phyloP scores from a whole-genome alignment of 805 yeast genomes.

The Schwanniomyces vanrijiae region DNA sequence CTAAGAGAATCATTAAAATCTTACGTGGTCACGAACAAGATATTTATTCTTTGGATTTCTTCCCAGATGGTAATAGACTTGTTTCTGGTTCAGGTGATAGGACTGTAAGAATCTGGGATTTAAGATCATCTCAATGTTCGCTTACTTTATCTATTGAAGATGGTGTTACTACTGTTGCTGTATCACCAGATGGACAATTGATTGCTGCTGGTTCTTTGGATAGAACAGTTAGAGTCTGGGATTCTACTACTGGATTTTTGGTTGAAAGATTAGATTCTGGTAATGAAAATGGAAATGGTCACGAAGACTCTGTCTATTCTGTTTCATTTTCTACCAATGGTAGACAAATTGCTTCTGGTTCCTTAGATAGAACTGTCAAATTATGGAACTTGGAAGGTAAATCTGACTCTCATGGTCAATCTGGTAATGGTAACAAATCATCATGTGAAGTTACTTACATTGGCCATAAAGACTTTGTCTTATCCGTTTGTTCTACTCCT shows the following conservation, averaged over 20 bases:
- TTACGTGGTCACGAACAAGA: constrained; percentile 96
- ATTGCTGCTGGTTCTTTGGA: constrained; percentile 97
- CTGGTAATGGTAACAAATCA: constrained; percentile 27
- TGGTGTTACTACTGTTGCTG: constrained; percentile 97
- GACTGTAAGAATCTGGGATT: constrained; percentile 95
- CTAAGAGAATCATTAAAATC: constrained; percentile 80
- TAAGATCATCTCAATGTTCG: constrained; percentile 84
- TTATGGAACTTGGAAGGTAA: constrained; percentile 84
- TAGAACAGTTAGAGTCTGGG: constrained; percentile 96
- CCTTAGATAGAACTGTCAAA: constrained; percentile 93
- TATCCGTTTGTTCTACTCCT: constrained; percentile 91
- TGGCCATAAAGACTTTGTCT: constrained; percentile 95
- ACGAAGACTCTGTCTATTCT: constrained; percentile 92
- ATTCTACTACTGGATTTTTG: constrained; percentile 84
- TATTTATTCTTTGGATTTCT: constrained; percentile 90
- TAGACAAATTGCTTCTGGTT: constrained; percentile 88
- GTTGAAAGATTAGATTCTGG: constrained; percentile 93
- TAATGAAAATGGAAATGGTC: constrained; percentile 86
- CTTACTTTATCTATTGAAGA: constrained; percentile 90
- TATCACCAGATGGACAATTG: constrained; percentile 89
- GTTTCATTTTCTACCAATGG: constrained; percentile 93
- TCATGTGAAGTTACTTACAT: constrained; percentile 89
- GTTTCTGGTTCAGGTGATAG: constrained; percentile 97
- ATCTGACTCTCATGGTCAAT: constrained; percentile 22
- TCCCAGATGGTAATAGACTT: constrained; percentile 89